Evolutionary conservation across 495 filamentous ascomycete species (phyloP).

Genomic region (Aspergillus leporis): DNA sequence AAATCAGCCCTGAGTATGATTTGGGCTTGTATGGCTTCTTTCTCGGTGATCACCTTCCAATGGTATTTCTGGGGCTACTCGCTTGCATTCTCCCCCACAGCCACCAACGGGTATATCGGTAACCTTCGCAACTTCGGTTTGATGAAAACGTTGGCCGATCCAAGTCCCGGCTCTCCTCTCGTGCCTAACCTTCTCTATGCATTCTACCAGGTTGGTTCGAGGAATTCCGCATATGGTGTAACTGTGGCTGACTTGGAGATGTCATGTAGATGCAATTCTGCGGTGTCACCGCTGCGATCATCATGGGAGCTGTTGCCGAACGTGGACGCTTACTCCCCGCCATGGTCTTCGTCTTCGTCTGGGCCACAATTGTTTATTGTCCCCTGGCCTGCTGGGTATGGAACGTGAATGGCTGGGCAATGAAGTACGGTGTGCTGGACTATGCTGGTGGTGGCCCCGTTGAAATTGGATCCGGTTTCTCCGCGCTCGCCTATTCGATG

Average conservation of each 20-base stretch:
- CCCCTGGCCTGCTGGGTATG: conserved; percentile 94
- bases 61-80: conserved; percentile 80
- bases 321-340: conserved; percentile 92
- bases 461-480: conserved; percentile 93
- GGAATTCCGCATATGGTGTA: not conserved
- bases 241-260: not conserved
- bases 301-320: conserved; percentile 89
- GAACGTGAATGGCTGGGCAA: conserved; percentile 93
- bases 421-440: conserved; percentile 89
- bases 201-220: conserved; percentile 63
- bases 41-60: conserved; percentile 68
- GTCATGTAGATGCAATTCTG: conserved; percentile 86
- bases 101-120: conserved; percentile 67
- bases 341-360: conserved; percentile 93
- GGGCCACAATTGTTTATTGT: conserved; percentile 97
- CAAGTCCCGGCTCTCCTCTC: conserved; percentile 62
- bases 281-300: conserved; percentile 86
- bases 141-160: conserved; percentile 62
- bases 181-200: conserved; percentile 64
- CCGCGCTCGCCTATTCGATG: conserved; percentile 91
- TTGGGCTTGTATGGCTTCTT: conserved; percentile 67
- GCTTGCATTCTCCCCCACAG: conserved; percentile 64
- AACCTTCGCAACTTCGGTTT: conserved; percentile 65
- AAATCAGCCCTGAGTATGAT: conserved; percentile 71
- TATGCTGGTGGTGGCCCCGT: conserved; percentile 97